Evolutionary conservation across 768 basidiomycete genomes (phyloP).

Genomic region (Suillus americanus): DNA sequence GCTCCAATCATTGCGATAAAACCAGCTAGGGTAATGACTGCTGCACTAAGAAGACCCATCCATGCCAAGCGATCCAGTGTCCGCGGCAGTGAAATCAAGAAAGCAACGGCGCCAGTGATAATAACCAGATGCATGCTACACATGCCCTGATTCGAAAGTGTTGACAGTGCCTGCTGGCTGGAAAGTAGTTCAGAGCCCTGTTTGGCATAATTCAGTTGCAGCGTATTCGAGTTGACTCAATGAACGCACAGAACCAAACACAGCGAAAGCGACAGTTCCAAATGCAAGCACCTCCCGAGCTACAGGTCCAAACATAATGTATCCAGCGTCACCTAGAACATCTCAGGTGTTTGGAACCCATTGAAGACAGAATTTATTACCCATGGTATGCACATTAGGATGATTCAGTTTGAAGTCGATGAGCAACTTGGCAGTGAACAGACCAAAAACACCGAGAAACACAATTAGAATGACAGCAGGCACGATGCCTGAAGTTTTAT

Average conservation of each 20-base stretch:
- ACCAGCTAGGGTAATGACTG: conserved; percentile 44
- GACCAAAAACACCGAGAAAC: conserved; percentile 49
- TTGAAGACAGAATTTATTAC: conserved; percentile 21
- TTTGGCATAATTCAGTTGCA: background rate
- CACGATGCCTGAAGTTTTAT: conserved; percentile 39
- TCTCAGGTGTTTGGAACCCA: background rate
- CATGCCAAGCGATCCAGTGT: conserved; percentile 46
- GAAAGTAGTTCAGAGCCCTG: conserved; percentile 50
- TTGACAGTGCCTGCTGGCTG: conserved; percentile 51
- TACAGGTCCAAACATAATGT: conserved; percentile 47
- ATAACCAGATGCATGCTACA: conserved; percentile 45
- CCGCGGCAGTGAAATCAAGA: conserved; percentile 45
- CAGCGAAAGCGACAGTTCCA: conserved; percentile 52
- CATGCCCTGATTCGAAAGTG: conserved; percentile 46
- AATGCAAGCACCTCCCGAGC: conserved; percentile 43
- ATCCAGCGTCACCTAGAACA: conserved; percentile 49
- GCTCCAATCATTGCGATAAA: conserved; percentile 52
- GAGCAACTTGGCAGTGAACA: conserved; percentile 52
- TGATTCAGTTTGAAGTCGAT: conserved; percentile 60
- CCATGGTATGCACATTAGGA: conserved; percentile 54
- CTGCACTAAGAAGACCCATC: conserved; percentile 45
- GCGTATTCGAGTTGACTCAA: background rate
- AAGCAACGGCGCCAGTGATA: conserved; percentile 45
- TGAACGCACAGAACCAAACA: conserved; percentile 37
- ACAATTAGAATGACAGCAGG: conserved; percentile 53